These are phyloP conservation scores for Ophiocordyceps camponoti-leonardi DNA, from an alignment of 2,329 filamentous ascomycete genomes.

Conservation along the genomic window DNA sequence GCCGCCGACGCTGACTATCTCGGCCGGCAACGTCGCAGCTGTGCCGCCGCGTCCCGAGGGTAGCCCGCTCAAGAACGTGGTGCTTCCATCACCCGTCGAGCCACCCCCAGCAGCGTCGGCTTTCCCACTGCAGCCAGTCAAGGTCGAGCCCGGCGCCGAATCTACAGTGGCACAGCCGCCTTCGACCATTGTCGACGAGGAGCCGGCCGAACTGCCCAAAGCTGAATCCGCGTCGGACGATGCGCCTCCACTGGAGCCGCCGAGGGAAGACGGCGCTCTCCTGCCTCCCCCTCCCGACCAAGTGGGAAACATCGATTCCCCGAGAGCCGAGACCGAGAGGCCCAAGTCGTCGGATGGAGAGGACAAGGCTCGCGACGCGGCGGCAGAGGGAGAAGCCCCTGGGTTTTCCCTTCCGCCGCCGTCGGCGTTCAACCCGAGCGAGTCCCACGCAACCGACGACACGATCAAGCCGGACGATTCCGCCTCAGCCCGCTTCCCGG, in stretches of 20 bases:
- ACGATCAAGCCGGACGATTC: constrained; percentile 21
- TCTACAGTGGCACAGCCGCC: constrained; percentile 14
- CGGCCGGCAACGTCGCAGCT: constrained; percentile 10
- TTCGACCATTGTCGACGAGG: constrained; percentile 13
- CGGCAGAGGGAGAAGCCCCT: constrained; percentile 3
- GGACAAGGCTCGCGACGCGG: constrained; percentile 8
- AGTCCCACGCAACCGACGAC: constrained; percentile 19
- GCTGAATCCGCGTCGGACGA: neutral
- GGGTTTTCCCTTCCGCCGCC: constrained; percentile 3
- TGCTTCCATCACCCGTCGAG: constrained; percentile 27
- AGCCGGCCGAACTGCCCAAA: constrained; percentile 9
- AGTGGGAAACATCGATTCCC: constrained; percentile 21
- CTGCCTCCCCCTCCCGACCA: constrained; percentile 20
- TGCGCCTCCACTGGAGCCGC: neutral
- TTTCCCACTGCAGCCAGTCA: neutral
- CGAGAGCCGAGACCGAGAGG: constrained; percentile 11
- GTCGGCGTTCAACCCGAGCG: constrained; percentile 9
- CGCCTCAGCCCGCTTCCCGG: constrained; percentile 14
- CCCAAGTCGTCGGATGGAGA: constrained; percentile 9
- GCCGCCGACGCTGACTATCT: constrained; percentile 13
- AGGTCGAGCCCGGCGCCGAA: constrained; percentile 4
- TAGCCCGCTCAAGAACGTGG: constrained; percentile 35
- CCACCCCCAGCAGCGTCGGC: constrained; percentile 4
- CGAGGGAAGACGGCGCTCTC: constrained; percentile 6
- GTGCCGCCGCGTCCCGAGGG: constrained; percentile 24